phyloP scores from a whole-genome alignment of 2,329 filamentous ascomycete species.

The Curvularia verruculosa region DNA sequence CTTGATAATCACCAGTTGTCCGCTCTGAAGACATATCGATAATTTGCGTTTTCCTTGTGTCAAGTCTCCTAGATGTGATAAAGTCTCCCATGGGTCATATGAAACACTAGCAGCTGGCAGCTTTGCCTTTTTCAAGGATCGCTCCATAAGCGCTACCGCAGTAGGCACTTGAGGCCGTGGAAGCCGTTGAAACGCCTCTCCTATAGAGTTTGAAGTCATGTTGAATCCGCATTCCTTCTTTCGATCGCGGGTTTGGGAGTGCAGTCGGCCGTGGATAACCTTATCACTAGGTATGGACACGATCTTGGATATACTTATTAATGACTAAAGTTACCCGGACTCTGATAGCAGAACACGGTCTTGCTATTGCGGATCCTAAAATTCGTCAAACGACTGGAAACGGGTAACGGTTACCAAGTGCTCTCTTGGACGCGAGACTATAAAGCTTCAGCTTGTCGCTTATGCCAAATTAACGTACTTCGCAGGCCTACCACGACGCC shows the following conservation, averaged over 20 bases:
- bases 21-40: background rate
- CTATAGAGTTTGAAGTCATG: background rate
- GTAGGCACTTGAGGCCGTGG: constrained; percentile 4
- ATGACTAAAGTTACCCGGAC: background rate
- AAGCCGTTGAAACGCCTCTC: constrained; percentile 1
- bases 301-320: background rate
- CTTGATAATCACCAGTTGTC: background rate
- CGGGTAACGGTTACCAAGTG: background rate
- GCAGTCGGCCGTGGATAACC: background rate
- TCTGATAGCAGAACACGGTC: background rate
- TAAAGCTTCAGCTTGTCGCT: background rate
- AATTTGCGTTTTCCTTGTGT: background rate
- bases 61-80: background rate
- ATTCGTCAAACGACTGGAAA: background rate
- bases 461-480: background rate
- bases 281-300: background rate
- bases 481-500: background rate
- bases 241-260: background rate
- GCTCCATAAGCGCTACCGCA: background rate
- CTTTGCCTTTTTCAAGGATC: background rate
- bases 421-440: background rate
- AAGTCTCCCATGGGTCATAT: background rate
- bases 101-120: background rate
- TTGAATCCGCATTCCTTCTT: background rate
- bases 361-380: background rate